These are phyloP conservation scores for Periconia macrospinosa DNA, from an alignment of 2,329 filamentous ascomycete genomes.

Conservation along the genomic window DNA sequence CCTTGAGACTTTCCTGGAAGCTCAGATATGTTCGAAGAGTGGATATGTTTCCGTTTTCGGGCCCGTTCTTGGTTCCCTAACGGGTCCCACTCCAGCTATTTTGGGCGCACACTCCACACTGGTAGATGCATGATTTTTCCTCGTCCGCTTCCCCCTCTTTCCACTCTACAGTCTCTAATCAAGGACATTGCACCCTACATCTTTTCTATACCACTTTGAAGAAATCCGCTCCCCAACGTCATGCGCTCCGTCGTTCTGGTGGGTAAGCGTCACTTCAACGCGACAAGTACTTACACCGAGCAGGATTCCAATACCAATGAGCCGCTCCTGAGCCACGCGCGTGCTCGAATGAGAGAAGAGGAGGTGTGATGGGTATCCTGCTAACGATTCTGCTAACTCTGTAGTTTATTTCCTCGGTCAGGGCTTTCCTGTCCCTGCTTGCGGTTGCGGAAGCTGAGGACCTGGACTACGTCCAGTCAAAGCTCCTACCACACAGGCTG, in stretches of 20 bases:
- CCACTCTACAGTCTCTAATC: too few relatives aligned
- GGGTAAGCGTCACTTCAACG: too few relatives aligned
- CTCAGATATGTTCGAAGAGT: too few relatives aligned
- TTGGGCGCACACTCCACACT: too few relatives aligned
- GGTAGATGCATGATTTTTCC: too few relatives aligned
- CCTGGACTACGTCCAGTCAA: constrained; percentile 11
- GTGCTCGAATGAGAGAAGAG: constrained; percentile 10
- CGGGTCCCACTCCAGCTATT: too few relatives aligned
- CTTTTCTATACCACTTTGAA: too few relatives aligned
- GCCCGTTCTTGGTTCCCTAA: too few relatives aligned
- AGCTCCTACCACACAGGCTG: constrained; percentile 12
- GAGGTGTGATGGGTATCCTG: constrained; percentile 7
- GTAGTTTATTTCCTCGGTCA: constrained; percentile 10
- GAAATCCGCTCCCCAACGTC: not conserved
- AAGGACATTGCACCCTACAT: too few relatives aligned
- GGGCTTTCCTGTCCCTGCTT: constrained; percentile 12
- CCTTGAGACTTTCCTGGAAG: too few relatives aligned
- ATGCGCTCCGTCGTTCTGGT: constrained; percentile 3
- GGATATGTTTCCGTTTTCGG: too few relatives aligned
- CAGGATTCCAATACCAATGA: constrained; percentile 5
- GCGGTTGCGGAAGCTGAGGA: constrained; percentile 9
- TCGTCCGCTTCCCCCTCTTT: too few relatives aligned
- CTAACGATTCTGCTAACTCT: constrained; percentile 8
- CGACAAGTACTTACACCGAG: constrained; percentile 1
- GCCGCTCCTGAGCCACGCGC: constrained; percentile 4